Percentiles rank a stretch among this genome's conserved stretches.
Conservation (phyloP, 1,284 basidiomycete genomes). For the Cryptococcus amylolentus region DNA sequence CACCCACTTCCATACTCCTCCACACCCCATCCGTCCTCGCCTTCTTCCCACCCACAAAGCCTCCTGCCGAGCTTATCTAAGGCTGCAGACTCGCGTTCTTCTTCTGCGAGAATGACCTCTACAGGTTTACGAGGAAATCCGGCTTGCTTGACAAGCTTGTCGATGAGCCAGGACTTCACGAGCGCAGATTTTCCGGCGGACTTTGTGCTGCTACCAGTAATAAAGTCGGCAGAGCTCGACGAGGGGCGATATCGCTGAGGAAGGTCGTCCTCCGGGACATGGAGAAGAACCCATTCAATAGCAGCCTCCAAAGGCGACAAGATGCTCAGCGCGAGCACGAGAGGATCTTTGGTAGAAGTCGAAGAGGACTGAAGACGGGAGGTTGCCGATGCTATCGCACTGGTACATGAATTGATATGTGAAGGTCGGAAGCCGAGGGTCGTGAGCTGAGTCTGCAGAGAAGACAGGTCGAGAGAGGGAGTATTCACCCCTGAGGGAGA, state of each 20-base stretch:
- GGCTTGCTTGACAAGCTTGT: slow-evolving; percentile 75
- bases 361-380: slow-evolving; percentile 37
- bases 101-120: slow-evolving; percentile 41
- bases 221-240: slow-evolving; percentile 60
- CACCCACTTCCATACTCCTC: slow-evolving; percentile 53
- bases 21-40: slow-evolving; percentile 47
- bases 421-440: slow-evolving; percentile 51
- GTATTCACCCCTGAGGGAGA: slow-evolving; percentile 27
- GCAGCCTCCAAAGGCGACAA: slow-evolving; percentile 55
- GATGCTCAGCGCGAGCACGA: slow-evolving; percentile 53
- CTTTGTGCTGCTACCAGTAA: slow-evolving; percentile 58
- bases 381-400: slow-evolving; percentile 40
- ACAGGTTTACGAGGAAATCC: slow-evolving; percentile 77
- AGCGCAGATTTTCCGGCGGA: slow-evolving; percentile 56
- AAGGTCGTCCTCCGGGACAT: slow-evolving; percentile 53
- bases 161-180: slow-evolving; percentile 74
- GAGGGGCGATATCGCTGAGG: slow-evolving; percentile 67
- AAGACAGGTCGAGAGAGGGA: slow-evolving; percentile 31
- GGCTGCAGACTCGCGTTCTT: slow-evolving; percentile 38
- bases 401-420: slow-evolving; percentile 46
- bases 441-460: slow-evolving; percentile 42
- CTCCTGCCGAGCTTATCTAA: slow-evolving; percentile 48
- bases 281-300: slow-evolving; percentile 52
- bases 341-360: slow-evolving; percentile 37
- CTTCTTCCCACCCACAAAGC: slow-evolving; percentile 49